Evolutionary conservation across 257 asterid species (phyloP), one percentile per base, ranked within the genome.

Genomic region (Solanum virginianum): DNA sequence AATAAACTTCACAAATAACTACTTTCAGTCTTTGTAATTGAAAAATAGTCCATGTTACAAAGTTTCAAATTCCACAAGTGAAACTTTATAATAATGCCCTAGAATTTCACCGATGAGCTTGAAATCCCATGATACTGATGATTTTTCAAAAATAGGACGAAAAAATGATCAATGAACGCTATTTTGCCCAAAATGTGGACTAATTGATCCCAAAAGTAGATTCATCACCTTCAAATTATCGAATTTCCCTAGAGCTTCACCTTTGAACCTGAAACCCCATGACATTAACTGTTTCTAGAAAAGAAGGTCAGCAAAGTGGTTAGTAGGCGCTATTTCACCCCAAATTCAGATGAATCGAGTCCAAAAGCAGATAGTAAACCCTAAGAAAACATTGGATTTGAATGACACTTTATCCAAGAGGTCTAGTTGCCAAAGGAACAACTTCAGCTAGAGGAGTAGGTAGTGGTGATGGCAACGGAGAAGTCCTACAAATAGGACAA

Each of bases 401-500:
- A 43, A 7, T 13, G 24, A 5, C 54, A 22, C n/a, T 74, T 86
- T 83, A 93, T 63, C 89, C 92, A 26, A 74, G 39, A 24, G 96
- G 94, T 85, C 98, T 90, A 29, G 87, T 86, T 7, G 98, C 93
- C 7, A 92, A 81, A 4, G 99, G 98, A 54, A 88, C 94, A 86
- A 91, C 97, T 94, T 95, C 98, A 16, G 93, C 96, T 88, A 94
- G 22, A 57, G 99, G 99, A 65, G 99, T 95, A 0, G 97, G 66
- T 26, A 90, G 43, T 62, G 99, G 99, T 69, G 98, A 84, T 49
- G 97, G 97, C 88, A 93, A 10, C 10, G 99, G 98, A 49, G 99
- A 94, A 0, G 97, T 96, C 63, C 99, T 91, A 88, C 99, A 96
- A 4, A 96, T 90, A 0, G 99, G 99, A 62, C 99, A 96, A 8